phyloP scores from a whole-genome alignment of 2,329 filamentous ascomycete genomes.

The Rhynchosporium secalis region DNA sequence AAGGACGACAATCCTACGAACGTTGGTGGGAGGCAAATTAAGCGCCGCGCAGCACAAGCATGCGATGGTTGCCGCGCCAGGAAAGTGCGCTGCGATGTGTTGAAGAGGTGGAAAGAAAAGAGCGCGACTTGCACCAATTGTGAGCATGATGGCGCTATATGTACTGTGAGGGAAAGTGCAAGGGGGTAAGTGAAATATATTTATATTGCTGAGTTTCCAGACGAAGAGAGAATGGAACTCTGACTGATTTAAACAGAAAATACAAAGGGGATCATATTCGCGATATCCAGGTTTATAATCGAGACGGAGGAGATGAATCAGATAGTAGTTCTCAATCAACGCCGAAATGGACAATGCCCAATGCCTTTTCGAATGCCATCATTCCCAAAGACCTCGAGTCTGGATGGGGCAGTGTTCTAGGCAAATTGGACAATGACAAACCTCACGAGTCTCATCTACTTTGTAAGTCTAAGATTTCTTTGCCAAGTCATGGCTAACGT shows the following conservation, averaged over 20 bases:
- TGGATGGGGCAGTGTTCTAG: too few relatives aligned
- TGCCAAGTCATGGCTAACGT: too few relatives aligned
- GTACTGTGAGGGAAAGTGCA: slow-evolving; percentile 61
- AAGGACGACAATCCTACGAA: too few relatives aligned
- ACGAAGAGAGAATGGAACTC: background rate
- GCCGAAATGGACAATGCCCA: too few relatives aligned
- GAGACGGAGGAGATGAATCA: background rate
- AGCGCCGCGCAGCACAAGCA: slow-evolving; percentile 85
- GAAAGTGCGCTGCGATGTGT: slow-evolving; percentile 92
- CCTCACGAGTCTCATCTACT: too few relatives aligned
- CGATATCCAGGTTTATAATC: slow-evolving; percentile 14
- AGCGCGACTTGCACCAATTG: slow-evolving; percentile 40
- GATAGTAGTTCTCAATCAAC: too few relatives aligned
- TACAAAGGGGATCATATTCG: slow-evolving; percentile 2
- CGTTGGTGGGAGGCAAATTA: slow-evolving; percentile 41
- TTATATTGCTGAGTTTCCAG: background rate
- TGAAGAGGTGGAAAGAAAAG: slow-evolving; percentile 56
- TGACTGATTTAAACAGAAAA: slow-evolving; percentile 33
- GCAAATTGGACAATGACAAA: too few relatives aligned
- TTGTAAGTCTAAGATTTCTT: too few relatives aligned
- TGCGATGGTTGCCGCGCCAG: slow-evolving; percentile 85
- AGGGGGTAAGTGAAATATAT: slow-evolving; percentile 59
- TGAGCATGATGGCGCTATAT: slow-evolving; percentile 49
- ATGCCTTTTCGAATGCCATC: too few relatives aligned
- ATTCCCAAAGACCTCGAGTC: too few relatives aligned